Evolutionary conservation across 2,329 filamentous ascomycete genomes (phyloP).

Genomic region (Ophiostoma ulmi): DNA sequence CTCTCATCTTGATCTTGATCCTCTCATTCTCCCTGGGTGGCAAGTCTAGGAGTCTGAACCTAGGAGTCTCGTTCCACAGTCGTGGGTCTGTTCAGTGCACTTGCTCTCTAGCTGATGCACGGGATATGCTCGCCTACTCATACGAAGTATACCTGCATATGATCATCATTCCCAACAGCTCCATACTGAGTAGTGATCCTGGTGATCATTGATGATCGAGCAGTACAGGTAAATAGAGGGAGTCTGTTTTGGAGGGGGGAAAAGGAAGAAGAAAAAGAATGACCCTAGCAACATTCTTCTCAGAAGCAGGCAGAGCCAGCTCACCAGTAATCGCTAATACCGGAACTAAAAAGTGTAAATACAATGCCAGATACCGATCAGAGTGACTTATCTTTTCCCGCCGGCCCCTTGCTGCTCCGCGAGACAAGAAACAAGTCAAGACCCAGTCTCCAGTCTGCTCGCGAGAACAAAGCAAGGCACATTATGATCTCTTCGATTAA

Average conservation of each 20-base stretch:
- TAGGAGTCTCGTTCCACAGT: not conserved
- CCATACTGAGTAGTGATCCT: not conserved
- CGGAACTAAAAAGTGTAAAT: not conserved
- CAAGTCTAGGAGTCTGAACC: not conserved
- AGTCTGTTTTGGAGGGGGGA: not conserved
- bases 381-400: not conserved
- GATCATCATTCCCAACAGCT: not conserved
- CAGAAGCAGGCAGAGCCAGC: not conserved
- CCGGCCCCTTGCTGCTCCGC: slow-evolving; percentile 3
- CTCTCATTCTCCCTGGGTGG: not conserved
- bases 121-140: not conserved
- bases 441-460: not conserved
- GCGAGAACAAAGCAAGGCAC: not conserved
- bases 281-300: not conserved
- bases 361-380: slow-evolving; percentile 5
- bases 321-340: not conserved
- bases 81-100: not conserved
- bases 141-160: not conserved
- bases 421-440: not conserved
- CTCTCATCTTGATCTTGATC: not conserved
- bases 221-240: not conserved
- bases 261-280: not conserved
- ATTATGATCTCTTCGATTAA: not conserved
- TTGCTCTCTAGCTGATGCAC: not conserved
- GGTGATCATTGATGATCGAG: not conserved